Base-by-base conservation (phyloP, 371 early-diverging fungal genomes). In the Mortierella sp. region DNA sequence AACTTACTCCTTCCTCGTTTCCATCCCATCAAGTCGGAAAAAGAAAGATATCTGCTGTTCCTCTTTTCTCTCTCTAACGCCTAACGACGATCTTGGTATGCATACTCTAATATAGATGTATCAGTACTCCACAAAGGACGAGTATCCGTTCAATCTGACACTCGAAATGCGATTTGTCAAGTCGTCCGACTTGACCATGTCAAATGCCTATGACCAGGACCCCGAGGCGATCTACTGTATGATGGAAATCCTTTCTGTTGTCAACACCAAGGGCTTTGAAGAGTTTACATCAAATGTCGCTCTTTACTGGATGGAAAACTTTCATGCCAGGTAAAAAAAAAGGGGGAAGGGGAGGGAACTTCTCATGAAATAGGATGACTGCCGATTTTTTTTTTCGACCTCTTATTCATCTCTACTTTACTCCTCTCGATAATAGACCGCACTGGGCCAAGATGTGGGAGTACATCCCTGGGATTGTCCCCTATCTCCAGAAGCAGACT, bases 361-460 rank as follows among this genome's bases (percentile, higher is more conserved):
- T 18, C 11, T 16, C 19, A 15, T 18, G n/a, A 21, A 11, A 0
- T 30, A 4, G 30, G 15, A 18, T 18, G 16, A 23, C n/a, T 30
- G 1, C 7, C 28, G 21, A 16, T 1, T 7, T 55, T 1, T 12
- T 26, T 14, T 29, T 19, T 30, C 25, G 1, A 18, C 16, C 50
- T 21, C 50, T 21, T 14, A 7, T 14, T 50, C 21, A 12, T 50
- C 21, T 5, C 14, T n/a, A 4, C 5, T 50, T 50, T 16, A 14
- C 5, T 50, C n/a, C 5, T 14, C 16, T n/a, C 9, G 37, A 46
- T n/a, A 4, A 26, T 56, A 74, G 74, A 30, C 73, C 48, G 53
- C 70, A 68, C 26, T 72, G 56, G 79, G 79, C 74, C 4, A 81
- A 81, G 66, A 45, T 64, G 53, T 81, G 69, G 74, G 79, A 81